phyloP scores from a whole-genome alignment of 1,284 basidiomycete species.

The Cryptococcus floricola region DNA sequence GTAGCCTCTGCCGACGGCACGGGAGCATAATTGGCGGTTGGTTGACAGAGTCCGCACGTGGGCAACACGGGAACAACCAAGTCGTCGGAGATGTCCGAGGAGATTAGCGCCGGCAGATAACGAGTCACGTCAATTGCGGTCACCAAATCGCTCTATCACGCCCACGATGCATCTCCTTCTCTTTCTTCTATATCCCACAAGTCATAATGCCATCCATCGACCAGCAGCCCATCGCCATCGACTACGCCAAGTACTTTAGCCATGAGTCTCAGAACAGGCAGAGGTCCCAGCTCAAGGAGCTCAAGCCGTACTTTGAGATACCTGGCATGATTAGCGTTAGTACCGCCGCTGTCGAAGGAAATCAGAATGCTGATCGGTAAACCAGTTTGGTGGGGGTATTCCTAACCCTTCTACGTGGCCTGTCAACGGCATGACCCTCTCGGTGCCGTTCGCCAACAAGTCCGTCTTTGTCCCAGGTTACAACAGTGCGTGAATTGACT shows the following conservation, averaged over 20 bases:
- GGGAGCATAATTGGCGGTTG: too few species aligned
- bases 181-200: neutral
- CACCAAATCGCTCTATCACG: too few species aligned
- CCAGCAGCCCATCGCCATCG: slow-evolving; percentile 9
- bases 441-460: slow-evolving; percentile 33
- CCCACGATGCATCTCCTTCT: too few species aligned
- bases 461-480: slow-evolving; percentile 38
- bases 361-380: neutral
- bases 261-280: slow-evolving; percentile 16
- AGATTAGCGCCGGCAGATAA: too few species aligned
- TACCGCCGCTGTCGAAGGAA: neutral
- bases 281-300: slow-evolving; percentile 20
- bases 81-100: too few species aligned
- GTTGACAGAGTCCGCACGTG: too few species aligned
- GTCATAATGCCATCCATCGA: slow-evolving; percentile 19
- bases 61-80: too few species aligned
- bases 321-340: slow-evolving; percentile 31
- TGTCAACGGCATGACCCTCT: slow-evolving; percentile 39
- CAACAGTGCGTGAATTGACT: slow-evolving; percentile 18
- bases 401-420: slow-evolving; percentile 39
- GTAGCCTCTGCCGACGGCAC: too few species aligned
- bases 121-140: too few species aligned
- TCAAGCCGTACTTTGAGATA: slow-evolving; percentile 25
- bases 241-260: slow-evolving; percentile 20
- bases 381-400: slow-evolving; percentile 34